Evolutionary conservation across 2,329 filamentous ascomycete species (phyloP).

Genomic region (Aphanocladium album): DNA sequence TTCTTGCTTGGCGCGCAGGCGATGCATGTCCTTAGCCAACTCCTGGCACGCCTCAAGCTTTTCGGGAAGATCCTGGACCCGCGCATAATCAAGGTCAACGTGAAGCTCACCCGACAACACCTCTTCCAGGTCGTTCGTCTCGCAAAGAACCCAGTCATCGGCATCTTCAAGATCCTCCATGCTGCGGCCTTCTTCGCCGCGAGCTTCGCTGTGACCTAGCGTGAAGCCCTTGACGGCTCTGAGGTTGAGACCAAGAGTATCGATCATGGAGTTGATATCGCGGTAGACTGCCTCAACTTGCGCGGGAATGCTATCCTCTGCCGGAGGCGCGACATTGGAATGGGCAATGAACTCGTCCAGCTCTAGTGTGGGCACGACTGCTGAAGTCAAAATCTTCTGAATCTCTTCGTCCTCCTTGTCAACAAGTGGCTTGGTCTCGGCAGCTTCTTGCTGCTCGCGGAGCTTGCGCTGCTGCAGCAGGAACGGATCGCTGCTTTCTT

Average conservation of each 20-base stretch:
- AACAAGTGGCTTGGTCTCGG: constrained; percentile 52
- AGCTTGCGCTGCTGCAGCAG: constrained; percentile 46
- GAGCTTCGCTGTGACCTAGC: constrained; percentile 57
- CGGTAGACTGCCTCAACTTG: constrained; percentile 66
- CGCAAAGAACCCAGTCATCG: constrained; percentile 69
- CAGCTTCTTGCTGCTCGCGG: constrained; percentile 51
- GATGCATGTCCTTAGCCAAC: constrained; percentile 63
- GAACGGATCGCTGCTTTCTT: constrained; percentile 40
- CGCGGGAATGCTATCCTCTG: constrained; percentile 53
- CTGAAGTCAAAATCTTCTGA: constrained; percentile 56
- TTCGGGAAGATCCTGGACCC: constrained; percentile 61
- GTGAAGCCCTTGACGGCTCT: constrained; percentile 62
- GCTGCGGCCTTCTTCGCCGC: constrained; percentile 49
- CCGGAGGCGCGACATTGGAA: constrained; percentile 47
- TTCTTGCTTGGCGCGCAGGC: constrained; percentile 68
- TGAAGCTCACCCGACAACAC: constrained; percentile 61
- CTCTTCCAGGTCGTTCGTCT: constrained; percentile 63
- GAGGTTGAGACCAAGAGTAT: constrained; percentile 81
- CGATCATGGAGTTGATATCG: constrained; percentile 90
- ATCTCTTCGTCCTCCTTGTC: constrained; percentile 68
- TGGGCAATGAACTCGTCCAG: constrained; percentile 66
- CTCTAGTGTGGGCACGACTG: constrained; percentile 55
- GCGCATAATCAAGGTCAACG: constrained; percentile 60
- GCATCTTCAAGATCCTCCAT: constrained; percentile 64
- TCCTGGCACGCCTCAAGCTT: constrained; percentile 66